phyloP scores from a whole-genome alignment of 1,284 basidiomycete species.

The Termitomyces sp. region DNA sequence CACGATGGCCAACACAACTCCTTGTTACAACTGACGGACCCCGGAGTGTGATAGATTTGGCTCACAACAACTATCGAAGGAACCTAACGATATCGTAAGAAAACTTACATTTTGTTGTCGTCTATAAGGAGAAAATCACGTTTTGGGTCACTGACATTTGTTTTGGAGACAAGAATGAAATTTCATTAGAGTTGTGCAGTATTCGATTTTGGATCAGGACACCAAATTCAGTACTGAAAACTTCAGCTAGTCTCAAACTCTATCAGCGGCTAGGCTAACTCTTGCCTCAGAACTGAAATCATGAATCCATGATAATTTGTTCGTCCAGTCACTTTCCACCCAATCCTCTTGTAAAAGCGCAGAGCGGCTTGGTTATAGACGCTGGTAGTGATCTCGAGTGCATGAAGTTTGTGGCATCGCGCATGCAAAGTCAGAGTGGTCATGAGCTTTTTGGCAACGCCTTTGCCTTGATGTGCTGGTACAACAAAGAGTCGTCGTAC shows the following conservation, averaged over 20 bases:
- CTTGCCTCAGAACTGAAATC: constrained; percentile 2
- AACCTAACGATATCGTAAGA: neutral
- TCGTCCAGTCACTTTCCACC: constrained; percentile 10
- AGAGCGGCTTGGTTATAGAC: constrained; percentile 11
- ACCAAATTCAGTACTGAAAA: neutral
- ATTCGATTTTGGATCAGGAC: neutral
- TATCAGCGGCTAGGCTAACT: neutral
- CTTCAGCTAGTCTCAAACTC: neutral
- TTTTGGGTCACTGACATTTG: neutral
- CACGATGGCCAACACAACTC: neutral
- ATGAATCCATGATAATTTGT: constrained; percentile 9
- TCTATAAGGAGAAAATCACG: neutral
- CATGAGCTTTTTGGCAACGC: constrained; percentile 14
- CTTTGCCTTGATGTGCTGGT: constrained; percentile 11
- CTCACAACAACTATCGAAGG: no score
- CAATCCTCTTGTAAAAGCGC: constrained; percentile 11
- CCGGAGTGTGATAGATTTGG: no score
- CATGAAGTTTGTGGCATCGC: constrained; percentile 6
- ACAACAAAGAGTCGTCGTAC: constrained; percentile 13
- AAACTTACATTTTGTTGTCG: neutral
- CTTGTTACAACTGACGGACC: no score
- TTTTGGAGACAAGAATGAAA: neutral
- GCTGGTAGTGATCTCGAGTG: constrained; percentile 14
- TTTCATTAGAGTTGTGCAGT: neutral
- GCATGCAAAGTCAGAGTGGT: constrained; percentile 10